A percentile compares a stretch with the other conserved stretches of the same genome.
These are phyloP conservation scores for Kernera saxatilis DNA, from an alignment of 345 rosid genomes.

Conservation along the genomic window DNA sequence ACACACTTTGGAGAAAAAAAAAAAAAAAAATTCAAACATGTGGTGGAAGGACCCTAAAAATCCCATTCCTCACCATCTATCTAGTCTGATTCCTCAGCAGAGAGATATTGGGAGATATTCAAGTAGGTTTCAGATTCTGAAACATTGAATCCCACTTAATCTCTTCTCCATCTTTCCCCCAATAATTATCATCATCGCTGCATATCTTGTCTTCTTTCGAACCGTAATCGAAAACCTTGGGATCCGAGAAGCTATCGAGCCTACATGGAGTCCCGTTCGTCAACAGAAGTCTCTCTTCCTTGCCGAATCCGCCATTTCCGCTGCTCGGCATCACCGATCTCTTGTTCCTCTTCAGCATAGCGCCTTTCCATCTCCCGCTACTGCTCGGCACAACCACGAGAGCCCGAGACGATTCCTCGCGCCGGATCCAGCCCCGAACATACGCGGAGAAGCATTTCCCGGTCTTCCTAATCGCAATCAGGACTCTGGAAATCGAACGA, in stretches of 20 bases:
- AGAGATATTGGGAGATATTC: slow-evolving; percentile 10
- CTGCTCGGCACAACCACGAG: slow-evolving; percentile 43
- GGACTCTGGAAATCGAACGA: slow-evolving; percentile 45
- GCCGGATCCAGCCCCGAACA: slow-evolving; percentile 42
- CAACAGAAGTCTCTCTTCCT: slow-evolving; percentile 53
- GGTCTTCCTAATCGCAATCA: slow-evolving; percentile 59
- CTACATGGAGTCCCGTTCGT: slow-evolving; percentile 54
- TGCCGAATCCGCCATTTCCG: background rate
- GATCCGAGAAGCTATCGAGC: slow-evolving; percentile 44
- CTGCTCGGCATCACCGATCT: slow-evolving; percentile 32
- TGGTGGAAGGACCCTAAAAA: slow-evolving; percentile 47
- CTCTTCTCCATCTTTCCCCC: slow-evolving; percentile 50
- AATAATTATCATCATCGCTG: slow-evolving; percentile 36
- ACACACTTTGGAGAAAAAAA: background rate
- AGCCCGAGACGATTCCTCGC: slow-evolving; percentile 51
- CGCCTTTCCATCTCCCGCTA: slow-evolving; percentile 50
- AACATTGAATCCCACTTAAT: slow-evolving; percentile 94
- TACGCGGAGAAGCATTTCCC: slow-evolving; percentile 43
- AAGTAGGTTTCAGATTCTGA: slow-evolving; percentile 86
- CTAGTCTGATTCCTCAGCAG: too few relatives aligned
- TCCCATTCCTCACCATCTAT: slow-evolving; percentile 41
- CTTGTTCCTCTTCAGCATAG: slow-evolving; percentile 68
- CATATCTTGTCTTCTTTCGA: slow-evolving; percentile 28
- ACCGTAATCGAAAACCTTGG: slow-evolving; percentile 32
- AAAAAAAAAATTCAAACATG: background rate